phyloP scores from a whole-genome alignment of 768 basidiomycete species.

The Pleurotus eryngii region DNA sequence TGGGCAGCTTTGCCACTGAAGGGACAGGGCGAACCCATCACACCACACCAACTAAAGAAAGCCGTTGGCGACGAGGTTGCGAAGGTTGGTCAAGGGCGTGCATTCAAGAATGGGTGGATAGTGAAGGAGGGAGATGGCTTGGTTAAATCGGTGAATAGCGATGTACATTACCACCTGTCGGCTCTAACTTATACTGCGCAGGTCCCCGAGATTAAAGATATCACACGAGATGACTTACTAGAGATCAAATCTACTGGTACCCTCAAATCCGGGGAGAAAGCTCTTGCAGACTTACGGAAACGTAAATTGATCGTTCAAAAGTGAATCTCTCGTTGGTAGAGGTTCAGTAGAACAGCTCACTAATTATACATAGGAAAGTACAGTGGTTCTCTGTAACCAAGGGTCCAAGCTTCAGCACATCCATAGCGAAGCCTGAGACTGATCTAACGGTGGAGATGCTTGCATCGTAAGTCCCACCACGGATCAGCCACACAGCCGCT shows the following conservation, averaged over 20 bases:
- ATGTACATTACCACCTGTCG: background rate
- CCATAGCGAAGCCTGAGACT: constrained; percentile 90
- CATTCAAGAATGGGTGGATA: constrained; percentile 98
- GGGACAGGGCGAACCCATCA: constrained; percentile 66
- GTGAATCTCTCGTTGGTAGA: constrained; percentile 35
- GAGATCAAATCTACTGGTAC: constrained; percentile 75
- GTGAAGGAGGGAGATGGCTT: constrained; percentile 85
- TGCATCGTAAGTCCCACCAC: constrained; percentile 59
- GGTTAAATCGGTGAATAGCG: constrained; percentile 70
- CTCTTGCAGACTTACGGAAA: constrained; percentile 83
- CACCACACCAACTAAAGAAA: constrained; percentile 65
- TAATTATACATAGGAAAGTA: constrained; percentile 63
- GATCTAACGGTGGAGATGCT: constrained; percentile 97
- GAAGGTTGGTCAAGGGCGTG: constrained; percentile 91
- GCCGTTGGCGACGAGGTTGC: constrained; percentile 82
- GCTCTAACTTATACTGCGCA: constrained; percentile 24
- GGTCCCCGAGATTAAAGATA: constrained; percentile 67
- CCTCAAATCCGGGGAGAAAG: constrained; percentile 72
- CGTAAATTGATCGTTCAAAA: constrained; percentile 85
- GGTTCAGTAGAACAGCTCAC: constrained; percentile 1
- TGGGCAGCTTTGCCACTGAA: constrained; percentile 80
- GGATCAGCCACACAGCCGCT: constrained; percentile 3
- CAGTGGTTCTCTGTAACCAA: constrained; percentile 92
- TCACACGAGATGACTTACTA: constrained; percentile 69
- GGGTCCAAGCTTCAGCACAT: constrained; percentile 85